Conservation (phyloP, 257 asterid genomes). For the Solanum peruvianum region DNA sequence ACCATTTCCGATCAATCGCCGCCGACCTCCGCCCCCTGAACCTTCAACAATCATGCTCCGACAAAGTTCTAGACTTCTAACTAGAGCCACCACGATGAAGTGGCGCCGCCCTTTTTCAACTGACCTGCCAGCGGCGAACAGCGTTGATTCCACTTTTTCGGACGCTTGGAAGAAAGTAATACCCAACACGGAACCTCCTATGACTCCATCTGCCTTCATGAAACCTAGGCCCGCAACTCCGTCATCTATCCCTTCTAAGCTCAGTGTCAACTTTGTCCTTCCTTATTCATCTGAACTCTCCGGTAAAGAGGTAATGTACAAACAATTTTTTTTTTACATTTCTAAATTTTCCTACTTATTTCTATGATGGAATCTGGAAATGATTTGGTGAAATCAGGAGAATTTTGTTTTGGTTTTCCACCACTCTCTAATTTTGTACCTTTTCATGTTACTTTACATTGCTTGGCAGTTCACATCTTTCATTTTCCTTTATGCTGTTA, state of each 20-base stretch:
- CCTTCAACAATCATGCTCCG: conserved; percentile 33
- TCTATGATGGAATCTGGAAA: not conserved
- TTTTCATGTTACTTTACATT: too few relatives aligned
- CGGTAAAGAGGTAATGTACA: conserved; percentile 44
- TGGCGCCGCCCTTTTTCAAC: conserved; percentile 54
- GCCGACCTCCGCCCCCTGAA: conserved; percentile 11
- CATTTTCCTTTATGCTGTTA: not conserved
- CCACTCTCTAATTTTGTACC: too few relatives aligned
- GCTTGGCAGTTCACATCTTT: not conserved
- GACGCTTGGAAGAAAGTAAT: conserved; percentile 51
- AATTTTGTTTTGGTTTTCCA: not conserved
- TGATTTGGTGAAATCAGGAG: not conserved
- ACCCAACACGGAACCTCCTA: conserved; percentile 60
- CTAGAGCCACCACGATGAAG: conserved; percentile 44
- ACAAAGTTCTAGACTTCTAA: conserved; percentile 29
- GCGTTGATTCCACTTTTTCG: conserved; percentile 46
- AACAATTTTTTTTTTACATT: not conserved
- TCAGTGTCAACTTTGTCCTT: conserved; percentile 76
- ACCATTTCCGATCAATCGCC: not conserved
- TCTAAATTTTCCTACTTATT: not conserved
- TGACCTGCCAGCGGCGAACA: conserved; percentile 37
- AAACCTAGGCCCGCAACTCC: conserved; percentile 56
- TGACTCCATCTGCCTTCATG: conserved; percentile 57
- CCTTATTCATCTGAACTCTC: conserved; percentile 54
- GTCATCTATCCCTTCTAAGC: conserved; percentile 60